A percentile compares a stretch with the other conserved stretches of the same genome.
These are phyloP conservation scores for Pseudogymnoascus sp. DNA, from an alignment of 2,329 filamentous ascomycete genomes.

Conservation along the genomic window DNA sequence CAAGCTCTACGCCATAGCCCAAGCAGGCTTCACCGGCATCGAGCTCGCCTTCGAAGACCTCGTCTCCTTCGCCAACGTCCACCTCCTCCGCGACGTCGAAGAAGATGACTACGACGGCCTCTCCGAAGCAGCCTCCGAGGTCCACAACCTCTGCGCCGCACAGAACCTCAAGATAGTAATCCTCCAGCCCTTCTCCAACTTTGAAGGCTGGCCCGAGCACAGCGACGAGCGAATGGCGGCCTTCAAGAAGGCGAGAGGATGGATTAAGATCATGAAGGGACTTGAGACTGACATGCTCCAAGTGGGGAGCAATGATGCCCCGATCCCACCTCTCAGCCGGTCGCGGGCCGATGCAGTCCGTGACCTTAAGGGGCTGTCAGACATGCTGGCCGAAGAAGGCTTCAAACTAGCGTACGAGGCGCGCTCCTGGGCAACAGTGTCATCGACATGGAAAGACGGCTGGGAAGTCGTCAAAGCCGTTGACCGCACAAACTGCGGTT, in stretches of 20 bases:
- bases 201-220: conserved; percentile 61
- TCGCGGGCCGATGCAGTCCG: not conserved
- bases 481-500: conserved; percentile 56
- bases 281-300: conserved; percentile 63
- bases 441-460: conserved; percentile 58
- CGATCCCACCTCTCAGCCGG: not conserved
- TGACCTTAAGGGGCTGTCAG: conserved; percentile 49
- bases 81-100: conserved; percentile 41
- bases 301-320: conserved; percentile 31
- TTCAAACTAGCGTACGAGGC: conserved; percentile 68
- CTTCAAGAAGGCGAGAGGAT: conserved; percentile 53
- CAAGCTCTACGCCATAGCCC: conserved; percentile 54
- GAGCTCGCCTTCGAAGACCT: conserved; percentile 71
- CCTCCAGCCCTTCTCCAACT: conserved; percentile 68
- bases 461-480: conserved; percentile 60
- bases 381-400: conserved; percentile 47
- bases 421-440: conserved; percentile 71
- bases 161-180: conserved; percentile 55
- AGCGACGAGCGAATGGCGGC: conserved; percentile 51
- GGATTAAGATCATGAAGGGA: conserved; percentile 63
- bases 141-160: conserved; percentile 45
- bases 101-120: conserved; percentile 53
- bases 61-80: conserved; percentile 47
- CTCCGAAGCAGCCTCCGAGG: conserved; percentile 42
- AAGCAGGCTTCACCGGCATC: conserved; percentile 57